A percentile compares a stretch with the other conserved stretches of the same genome.
These are phyloP conservation scores for Mycena citricolor DNA, from an alignment of 1,284 basidiomycete genomes.

Conservation along the genomic window DNA sequence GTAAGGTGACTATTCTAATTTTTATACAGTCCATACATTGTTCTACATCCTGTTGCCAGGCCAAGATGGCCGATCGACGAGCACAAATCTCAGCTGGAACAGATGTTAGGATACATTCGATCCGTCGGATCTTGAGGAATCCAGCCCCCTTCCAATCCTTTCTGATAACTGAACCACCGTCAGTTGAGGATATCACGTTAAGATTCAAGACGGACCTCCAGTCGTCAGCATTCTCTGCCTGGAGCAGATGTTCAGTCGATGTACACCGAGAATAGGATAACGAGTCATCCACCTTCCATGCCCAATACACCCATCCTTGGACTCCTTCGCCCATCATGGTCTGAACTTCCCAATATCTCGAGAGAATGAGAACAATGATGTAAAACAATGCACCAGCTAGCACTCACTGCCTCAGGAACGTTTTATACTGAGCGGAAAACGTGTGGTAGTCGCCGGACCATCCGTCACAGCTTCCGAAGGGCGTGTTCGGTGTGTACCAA, in stretches of 20 bases:
- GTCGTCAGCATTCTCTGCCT: conserved; percentile 73
- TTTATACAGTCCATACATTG: too few species aligned
- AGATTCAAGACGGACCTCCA: conserved; percentile 29
- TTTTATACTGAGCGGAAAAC: conserved; percentile 66
- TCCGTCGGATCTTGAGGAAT: conserved; percentile 64
- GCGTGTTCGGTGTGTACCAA: conserved; percentile 37
- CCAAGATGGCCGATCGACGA: too few species aligned
- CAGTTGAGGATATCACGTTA: not conserved
- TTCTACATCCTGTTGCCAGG: conserved; percentile 12
- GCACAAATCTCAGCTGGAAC: too few species aligned
- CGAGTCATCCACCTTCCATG: conserved; percentile 64
- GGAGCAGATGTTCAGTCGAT: conserved; percentile 11
- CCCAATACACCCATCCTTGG: conserved; percentile 82
- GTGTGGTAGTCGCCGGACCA: conserved; percentile 57
- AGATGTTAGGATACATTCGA: conserved; percentile 60
- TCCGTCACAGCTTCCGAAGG: conserved; percentile 58
- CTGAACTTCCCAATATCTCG: conserved; percentile 80
- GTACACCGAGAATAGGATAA: not conserved
- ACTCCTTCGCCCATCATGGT: conserved; percentile 61
- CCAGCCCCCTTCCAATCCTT: conserved; percentile 69
- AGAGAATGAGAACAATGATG: not conserved
- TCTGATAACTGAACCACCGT: conserved; percentile 58
- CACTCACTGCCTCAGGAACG: conserved; percentile 58
- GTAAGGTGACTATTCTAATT: too few species aligned
- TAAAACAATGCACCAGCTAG: not conserved